Base-by-base conservation (phyloP, 169 alveolate species). In the Cryptosporidium ryanae region DNA sequence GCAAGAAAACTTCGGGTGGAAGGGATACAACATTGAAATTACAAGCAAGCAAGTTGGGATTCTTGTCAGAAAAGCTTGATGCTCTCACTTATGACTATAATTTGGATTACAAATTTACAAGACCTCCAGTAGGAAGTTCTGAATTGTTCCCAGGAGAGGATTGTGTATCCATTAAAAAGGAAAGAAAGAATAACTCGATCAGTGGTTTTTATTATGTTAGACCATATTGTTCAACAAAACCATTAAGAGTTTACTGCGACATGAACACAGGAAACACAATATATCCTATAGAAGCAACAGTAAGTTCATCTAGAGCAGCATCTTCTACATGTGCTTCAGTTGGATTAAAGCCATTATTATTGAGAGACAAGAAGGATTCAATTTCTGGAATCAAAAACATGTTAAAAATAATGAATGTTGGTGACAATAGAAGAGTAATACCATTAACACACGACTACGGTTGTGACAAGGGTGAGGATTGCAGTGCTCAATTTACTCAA, bases 201-300 rank as follows among this genome's bases (percentile, higher is more conserved):
- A 76, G 76, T 23, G 87, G 87, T 27, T 76, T 76, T n/a, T 76
- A 59, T 48, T 76, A 76, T 17, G 71, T 76, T 43, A 55, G 71
- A 44, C 87, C 87, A 32, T 76, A 44, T 31, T 76, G 87, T 61
- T 59, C 87, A 57, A 76, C 87, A 7, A 76, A 76, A 32, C 87
- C 87, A 13, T 44, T 76, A 54, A 76, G 87, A 59, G 87, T 76
- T 7, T 76, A 43, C 27, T 76, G 87, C 46, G 87, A 76, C 38
- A 76, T 76, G 87, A 61, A 76, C 15, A 76, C 87, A 25, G 87
- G 87, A 76, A 76, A 76, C 32, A 76, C 87, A 7, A 76, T 76
- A 17, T 76, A 76, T 32, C 87, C 87, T 44, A 46, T 76, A 43
- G 76, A 76, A 25, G 43, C 65, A 65, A 43, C 46, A 32, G 87